A percentile compares a stretch with the other conserved stretches of the same genome.
Evolutionary conservation across 768 basidiomycete species (phyloP).

Genomic region (Termitomyces sp.): DNA sequence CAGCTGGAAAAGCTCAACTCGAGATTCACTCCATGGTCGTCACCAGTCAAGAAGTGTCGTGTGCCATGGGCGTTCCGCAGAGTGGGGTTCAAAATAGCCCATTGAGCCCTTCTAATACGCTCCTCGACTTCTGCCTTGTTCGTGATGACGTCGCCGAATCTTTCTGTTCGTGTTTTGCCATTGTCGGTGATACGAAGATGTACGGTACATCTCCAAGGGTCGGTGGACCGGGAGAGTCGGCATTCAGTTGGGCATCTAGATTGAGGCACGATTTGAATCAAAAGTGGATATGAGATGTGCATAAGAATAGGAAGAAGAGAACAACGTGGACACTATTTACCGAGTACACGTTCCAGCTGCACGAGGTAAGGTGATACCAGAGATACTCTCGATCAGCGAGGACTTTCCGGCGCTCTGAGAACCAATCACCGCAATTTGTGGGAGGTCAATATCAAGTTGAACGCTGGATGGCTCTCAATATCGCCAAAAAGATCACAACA

Average conservation of each 20-base stretch:
- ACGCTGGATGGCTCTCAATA: slow-evolving; percentile 39
- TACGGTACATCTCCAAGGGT: slow-evolving; percentile 49
- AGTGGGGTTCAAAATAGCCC: slow-evolving; percentile 61
- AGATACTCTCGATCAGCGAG: slow-evolving; percentile 74
- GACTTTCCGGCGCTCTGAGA: slow-evolving; percentile 76
- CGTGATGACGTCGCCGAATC: slow-evolving; percentile 47
- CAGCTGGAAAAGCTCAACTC: slow-evolving; percentile 49
- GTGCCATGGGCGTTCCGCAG: slow-evolving; percentile 11
- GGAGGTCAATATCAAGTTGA: slow-evolving; percentile 67
- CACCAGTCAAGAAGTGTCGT: slow-evolving; percentile 35
- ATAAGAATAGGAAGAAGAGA: neutral
- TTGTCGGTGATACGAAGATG: slow-evolving; percentile 45
- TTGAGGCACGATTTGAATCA: neutral
- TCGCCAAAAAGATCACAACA: neutral
- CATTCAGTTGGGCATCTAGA: slow-evolving; percentile 58
- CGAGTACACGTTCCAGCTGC: slow-evolving; percentile 77
- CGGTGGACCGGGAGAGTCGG: slow-evolving; percentile 38
- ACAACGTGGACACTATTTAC: slow-evolving; percentile 28
- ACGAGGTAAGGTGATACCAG: slow-evolving; percentile 66
- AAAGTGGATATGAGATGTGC: neutral
- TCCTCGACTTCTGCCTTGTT: slow-evolving; percentile 58
- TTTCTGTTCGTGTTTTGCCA: slow-evolving; percentile 30
- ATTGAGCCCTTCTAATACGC: slow-evolving; percentile 61
- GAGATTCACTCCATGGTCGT: slow-evolving; percentile 25
- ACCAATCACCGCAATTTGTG: slow-evolving; percentile 72